A percentile compares a stretch with the other conserved stretches of the same genome.
Conservation (phyloP, 106 monocot species). For the Dendrobium huoshanense region DNA sequence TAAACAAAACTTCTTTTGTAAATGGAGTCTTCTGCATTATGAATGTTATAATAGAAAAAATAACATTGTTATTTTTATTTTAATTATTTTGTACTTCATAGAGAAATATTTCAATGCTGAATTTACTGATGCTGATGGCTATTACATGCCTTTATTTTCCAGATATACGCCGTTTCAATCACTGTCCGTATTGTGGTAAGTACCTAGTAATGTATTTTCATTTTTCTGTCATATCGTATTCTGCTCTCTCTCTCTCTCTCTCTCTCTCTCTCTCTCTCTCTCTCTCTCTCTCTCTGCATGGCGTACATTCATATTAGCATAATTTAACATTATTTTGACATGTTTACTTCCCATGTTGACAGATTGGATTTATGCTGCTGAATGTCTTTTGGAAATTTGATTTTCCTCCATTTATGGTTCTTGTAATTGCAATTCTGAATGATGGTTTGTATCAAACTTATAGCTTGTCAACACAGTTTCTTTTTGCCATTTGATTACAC, state of each 20-base stretch:
- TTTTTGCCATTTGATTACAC: background rate
- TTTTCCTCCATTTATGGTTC: slow-evolving; percentile 59
- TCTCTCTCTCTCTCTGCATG: too few species aligned
- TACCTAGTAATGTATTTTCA: background rate
- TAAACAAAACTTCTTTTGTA: background rate
- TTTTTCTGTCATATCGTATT: too few species aligned
- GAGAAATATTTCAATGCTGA: slow-evolving; percentile 3
- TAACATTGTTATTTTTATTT: background rate
- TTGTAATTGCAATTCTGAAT: slow-evolving; percentile 58
- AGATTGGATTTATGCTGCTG: slow-evolving; percentile 49
- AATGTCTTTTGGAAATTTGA: slow-evolving; percentile 39
- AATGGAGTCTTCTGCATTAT: background rate
- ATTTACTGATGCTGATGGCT: background rate
- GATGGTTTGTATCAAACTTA: slow-evolving; percentile 27
- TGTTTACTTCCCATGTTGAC: slow-evolving; percentile 10
- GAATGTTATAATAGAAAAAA: background rate
- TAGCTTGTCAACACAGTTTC: background rate
- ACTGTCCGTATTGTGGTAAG: slow-evolving; percentile 84
- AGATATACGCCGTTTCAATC: slow-evolving; percentile 84
- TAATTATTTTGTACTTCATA: background rate
- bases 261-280: too few species aligned
- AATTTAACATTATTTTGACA: slow-evolving; percentile 8
- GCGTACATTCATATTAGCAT: background rate
- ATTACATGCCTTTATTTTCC: background rate
- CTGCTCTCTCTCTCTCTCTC: too few species aligned